Conservation (phyloP, 2,329 filamentous ascomycete species). For the Aspergillus udagawae region DNA sequence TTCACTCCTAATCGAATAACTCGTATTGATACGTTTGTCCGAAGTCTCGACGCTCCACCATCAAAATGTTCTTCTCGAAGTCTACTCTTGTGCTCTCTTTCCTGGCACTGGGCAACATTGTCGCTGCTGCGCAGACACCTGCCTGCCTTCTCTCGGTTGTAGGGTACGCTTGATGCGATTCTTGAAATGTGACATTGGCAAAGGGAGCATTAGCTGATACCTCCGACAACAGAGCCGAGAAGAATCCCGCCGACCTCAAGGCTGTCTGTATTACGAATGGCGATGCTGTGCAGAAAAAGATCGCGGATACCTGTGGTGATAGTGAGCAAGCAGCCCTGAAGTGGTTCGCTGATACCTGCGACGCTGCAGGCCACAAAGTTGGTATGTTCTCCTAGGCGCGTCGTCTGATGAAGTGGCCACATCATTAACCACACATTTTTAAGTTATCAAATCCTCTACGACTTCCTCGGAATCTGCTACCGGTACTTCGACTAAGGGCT, state of each 20-base stretch:
- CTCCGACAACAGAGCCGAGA: conserved; percentile 25
- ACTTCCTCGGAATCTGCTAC: conserved; percentile 19
- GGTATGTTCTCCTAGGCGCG: conserved; percentile 24
- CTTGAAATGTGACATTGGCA: neutral
- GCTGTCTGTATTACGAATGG: conserved; percentile 36
- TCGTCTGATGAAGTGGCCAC: conserved; percentile 2
- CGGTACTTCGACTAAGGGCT: conserved; percentile 16
- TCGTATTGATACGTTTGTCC: conserved; percentile 1
- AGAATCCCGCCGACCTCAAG: conserved; percentile 36
- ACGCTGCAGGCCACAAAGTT: conserved; percentile 37
- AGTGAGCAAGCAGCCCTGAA: conserved; percentile 32
- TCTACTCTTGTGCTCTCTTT: conserved; percentile 41
- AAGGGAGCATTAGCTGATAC: conserved; percentile 17
- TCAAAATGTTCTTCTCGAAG: conserved; percentile 45
- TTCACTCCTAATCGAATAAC: conserved; percentile 8
- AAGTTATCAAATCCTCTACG: conserved; percentile 12
- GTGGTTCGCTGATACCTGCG: conserved; percentile 38
- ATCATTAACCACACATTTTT: neutral
- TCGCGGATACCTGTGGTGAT: conserved; percentile 33
- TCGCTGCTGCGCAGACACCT: conserved; percentile 43
- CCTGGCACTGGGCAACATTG: conserved; percentile 42
- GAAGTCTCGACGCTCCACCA: conserved; percentile 5
- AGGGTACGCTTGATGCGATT: conserved; percentile 37
- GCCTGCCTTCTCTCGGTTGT: conserved; percentile 50
- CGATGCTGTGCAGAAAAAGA: conserved; percentile 33